Conservation (phyloP, 169 alveolate genomes). For the Plasmodium ovale region DNA sequence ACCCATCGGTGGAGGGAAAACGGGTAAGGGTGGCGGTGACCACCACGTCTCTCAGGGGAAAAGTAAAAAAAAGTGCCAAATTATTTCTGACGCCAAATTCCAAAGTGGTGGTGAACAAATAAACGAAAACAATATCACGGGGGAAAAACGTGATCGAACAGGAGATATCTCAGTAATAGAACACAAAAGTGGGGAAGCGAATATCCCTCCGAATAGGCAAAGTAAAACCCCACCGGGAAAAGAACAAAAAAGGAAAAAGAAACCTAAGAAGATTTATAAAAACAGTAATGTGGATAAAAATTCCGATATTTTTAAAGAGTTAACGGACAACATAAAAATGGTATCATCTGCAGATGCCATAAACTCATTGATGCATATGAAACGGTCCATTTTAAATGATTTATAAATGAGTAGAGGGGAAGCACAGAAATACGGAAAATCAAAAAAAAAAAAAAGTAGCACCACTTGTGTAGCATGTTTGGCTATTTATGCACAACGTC, state of each 20-base stretch:
- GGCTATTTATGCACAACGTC: no score
- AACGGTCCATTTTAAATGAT: slow-evolving; percentile 72
- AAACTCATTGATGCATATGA: slow-evolving; percentile 54
- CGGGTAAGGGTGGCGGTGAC: no score
- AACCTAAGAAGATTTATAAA: slow-evolving; percentile 1
- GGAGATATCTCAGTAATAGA: neutral
- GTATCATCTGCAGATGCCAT: slow-evolving; percentile 70
- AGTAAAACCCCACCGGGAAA: neutral
- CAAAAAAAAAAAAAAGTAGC: no score
- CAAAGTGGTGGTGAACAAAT: neutral
- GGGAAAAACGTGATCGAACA: neutral
- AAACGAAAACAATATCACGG: neutral
- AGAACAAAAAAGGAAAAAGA: neutral
- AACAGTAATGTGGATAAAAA: slow-evolving; percentile 23
- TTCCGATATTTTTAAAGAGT: slow-evolving; percentile 26
- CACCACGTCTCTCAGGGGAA: no score
- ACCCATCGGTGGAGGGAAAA: no score
- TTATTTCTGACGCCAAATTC: no score
- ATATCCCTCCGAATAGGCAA: neutral
- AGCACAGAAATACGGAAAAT: neutral
- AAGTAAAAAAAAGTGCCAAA: no score
- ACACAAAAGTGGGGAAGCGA: no score
- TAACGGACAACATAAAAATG: slow-evolving; percentile 56
- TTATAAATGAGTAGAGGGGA: slow-evolving; percentile 35
- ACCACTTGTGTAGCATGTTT: neutral